Evolutionary conservation across 202 grass and related monocot genomes (phyloP).

Genomic region (Setaria viridis): DNA sequence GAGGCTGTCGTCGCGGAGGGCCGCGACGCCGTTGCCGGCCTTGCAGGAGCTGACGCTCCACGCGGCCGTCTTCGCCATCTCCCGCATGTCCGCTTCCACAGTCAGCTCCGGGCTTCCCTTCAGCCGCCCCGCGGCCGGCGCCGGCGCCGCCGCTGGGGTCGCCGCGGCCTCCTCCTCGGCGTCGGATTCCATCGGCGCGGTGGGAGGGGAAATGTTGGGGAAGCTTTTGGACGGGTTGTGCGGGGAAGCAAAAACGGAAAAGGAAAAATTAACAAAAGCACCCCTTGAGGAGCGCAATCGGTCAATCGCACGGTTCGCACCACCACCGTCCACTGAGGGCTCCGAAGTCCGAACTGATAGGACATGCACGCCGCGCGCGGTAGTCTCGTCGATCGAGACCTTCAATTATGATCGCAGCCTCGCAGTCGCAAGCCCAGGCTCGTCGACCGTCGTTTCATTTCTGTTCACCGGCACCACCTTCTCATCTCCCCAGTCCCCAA

Average conservation of each 20-base stretch:
- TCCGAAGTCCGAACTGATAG: too few relatives aligned
- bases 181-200: slow-evolving; percentile 51
- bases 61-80: slow-evolving; percentile 88
- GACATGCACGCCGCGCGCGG: too few relatives aligned
- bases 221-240: slow-evolving; percentile 1
- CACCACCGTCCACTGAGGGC: too few relatives aligned
- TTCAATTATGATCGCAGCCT: too few relatives aligned
- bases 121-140: slow-evolving; percentile 43
- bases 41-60: slow-evolving; percentile 98
- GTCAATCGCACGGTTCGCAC: too few relatives aligned
- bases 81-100: slow-evolving; percentile 76
- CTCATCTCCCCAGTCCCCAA: too few relatives aligned
- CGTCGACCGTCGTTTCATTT: too few relatives aligned
- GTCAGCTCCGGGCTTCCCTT: slow-evolving; percentile 63
- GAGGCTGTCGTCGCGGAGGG: slow-evolving; percentile 85
- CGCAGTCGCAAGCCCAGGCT: too few relatives aligned
- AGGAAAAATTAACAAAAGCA: background rate
- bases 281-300: background rate
- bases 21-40: slow-evolving; percentile 80
- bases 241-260: background rate
- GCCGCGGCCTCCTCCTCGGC: slow-evolving; percentile 46
- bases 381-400: too few relatives aligned
- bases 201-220: background rate
- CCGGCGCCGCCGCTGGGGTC: slow-evolving; percentile 28
- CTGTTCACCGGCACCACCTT: too few relatives aligned